Percentiles rank a stretch among this genome's conserved stretches.
phyloP scores from a whole-genome alignment of 495 filamentous ascomycete genomes.

The Penicillium maclennaniae region DNA sequence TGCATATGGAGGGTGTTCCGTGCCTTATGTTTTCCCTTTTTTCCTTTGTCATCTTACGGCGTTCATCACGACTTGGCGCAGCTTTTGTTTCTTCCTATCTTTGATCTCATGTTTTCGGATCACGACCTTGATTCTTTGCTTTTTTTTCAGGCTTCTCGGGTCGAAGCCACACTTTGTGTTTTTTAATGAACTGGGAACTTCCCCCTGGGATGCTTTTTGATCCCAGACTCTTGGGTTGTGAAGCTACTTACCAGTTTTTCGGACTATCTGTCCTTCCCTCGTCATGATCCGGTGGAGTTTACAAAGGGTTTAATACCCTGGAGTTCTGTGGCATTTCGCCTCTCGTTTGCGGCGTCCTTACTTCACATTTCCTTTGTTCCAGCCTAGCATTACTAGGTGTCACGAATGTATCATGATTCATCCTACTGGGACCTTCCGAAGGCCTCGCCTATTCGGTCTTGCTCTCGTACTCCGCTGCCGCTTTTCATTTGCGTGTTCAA shows the following conservation, averaged over 20 bases:
- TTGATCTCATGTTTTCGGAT: conserved; percentile 22
- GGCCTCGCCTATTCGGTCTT: not conserved
- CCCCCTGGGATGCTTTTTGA: conserved; percentile 11
- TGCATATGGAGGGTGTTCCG: conserved; percentile 42
- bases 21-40: conserved; percentile 25
- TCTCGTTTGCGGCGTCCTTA: conserved; percentile 20
- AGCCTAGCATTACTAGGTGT: conserved; percentile 27
- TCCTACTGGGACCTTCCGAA: conserved; percentile 2
- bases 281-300: conserved; percentile 24
- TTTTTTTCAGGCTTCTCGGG: conserved; percentile 22
- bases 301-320: conserved; percentile 15
- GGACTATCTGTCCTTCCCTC: conserved; percentile 5
- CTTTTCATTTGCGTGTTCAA: not conserved
- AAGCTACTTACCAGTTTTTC: not conserved
- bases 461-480: not conserved
- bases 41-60: conserved; percentile 37
- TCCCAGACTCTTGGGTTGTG: conserved; percentile 5
- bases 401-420: conserved; percentile 22
- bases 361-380: conserved; percentile 25
- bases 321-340: conserved; percentile 26
- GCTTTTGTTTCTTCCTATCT: conserved; percentile 15
- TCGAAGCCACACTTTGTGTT: conserved; percentile 23
- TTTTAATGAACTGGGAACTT: conserved; percentile 11
- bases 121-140: conserved; percentile 23
- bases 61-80: conserved; percentile 23